Conservation (phyloP, 805 yeast species). For the Candida methanosorbosa region DNA sequence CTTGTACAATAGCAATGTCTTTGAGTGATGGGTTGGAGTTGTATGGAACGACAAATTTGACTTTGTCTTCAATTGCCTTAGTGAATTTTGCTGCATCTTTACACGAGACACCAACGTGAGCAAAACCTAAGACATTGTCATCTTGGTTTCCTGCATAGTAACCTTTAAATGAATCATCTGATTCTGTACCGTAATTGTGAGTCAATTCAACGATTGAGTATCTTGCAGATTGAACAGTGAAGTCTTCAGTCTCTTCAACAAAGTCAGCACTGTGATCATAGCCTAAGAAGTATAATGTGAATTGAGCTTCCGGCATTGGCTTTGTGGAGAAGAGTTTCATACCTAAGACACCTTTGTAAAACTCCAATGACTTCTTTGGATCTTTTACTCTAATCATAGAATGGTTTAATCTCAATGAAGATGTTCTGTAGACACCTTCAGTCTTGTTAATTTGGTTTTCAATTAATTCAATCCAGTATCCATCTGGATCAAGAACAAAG, state of each 20-base stretch:
- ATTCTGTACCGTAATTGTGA: conserved; percentile 93
- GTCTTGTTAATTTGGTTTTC: conserved; percentile 39
- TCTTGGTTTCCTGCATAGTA: conserved; percentile 67
- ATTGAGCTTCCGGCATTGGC: conserved; percentile 61
- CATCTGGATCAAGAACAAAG: conserved; percentile 90
- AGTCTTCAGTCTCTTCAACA: conserved; percentile 32
- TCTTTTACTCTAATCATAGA: conserved; percentile 91
- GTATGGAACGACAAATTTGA: conserved; percentile 50
- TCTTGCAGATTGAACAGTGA: conserved; percentile 27
- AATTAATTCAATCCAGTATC: conserved; percentile 92
- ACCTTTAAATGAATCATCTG: conserved; percentile 55
- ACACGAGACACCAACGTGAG: conserved; percentile 73
- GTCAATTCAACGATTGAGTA: conserved; percentile 84
- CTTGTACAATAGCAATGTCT: conserved; percentile 64
- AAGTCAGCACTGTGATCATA: conserved; percentile 42
- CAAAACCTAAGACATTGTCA: conserved; percentile 71
- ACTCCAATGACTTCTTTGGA: conserved; percentile 62
- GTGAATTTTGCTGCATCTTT: conserved; percentile 53
- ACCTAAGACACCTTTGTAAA: conserved; percentile 75
- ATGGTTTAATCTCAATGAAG: conserved; percentile 63
- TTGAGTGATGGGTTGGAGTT: conserved; percentile 44
- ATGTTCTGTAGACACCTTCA: conserved; percentile 29
- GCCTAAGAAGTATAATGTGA: conserved; percentile 81
- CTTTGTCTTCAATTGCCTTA: conserved; percentile 36
- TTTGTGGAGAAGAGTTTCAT: conserved; percentile 57